Evolutionary conservation across 2,329 filamentous ascomycete genomes (phyloP).

Genomic region (Rasamsonia emersonii): DNA sequence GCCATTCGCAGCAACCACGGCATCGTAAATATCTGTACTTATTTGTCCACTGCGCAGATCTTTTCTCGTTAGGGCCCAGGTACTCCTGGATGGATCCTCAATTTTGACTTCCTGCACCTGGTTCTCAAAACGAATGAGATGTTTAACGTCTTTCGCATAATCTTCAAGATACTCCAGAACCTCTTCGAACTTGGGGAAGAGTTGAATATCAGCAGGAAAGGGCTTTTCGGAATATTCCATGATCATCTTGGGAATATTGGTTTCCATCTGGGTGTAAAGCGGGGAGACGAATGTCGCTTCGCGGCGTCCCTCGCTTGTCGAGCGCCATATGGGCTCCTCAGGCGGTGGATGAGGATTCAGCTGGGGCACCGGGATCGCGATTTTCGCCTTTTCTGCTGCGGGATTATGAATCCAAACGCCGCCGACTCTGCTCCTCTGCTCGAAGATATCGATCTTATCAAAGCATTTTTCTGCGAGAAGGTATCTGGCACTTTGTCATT

Average conservation of each 20-base stretch:
- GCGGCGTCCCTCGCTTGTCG: conserved; percentile 12
- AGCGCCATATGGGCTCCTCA: conserved; percentile 53
- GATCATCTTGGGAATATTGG: conserved; percentile 72
- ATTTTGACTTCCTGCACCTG: conserved; percentile 56
- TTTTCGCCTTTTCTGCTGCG: conserved; percentile 36
- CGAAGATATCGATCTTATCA: conserved; percentile 64
- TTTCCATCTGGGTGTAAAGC: conserved; percentile 73
- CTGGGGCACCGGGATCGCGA: conserved; percentile 52
- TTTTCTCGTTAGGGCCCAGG: conserved; percentile 55
- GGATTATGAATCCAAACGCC: conserved; percentile 79
- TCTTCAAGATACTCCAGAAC: conserved; percentile 66
- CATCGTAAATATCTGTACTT: conserved; percentile 54
- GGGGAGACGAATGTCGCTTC: conserved; percentile 66
- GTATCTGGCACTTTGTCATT: conserved; percentile 41
- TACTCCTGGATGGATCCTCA: conserved; percentile 22
- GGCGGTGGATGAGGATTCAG: conserved; percentile 52
- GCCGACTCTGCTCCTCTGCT: conserved; percentile 68
- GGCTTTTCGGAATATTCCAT: conserved; percentile 70
- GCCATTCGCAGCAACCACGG: conserved; percentile 65
- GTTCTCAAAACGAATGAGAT: conserved; percentile 61
- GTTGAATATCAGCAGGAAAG: conserved; percentile 55
- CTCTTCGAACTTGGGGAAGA: conserved; percentile 65
- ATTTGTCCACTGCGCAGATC: conserved; percentile 39
- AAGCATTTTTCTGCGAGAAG: conserved; percentile 64
- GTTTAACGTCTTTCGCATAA: conserved; percentile 60